phyloP scores from a whole-genome alignment of 2,329 filamentous ascomycete genomes.

The Epichloe sp. region DNA sequence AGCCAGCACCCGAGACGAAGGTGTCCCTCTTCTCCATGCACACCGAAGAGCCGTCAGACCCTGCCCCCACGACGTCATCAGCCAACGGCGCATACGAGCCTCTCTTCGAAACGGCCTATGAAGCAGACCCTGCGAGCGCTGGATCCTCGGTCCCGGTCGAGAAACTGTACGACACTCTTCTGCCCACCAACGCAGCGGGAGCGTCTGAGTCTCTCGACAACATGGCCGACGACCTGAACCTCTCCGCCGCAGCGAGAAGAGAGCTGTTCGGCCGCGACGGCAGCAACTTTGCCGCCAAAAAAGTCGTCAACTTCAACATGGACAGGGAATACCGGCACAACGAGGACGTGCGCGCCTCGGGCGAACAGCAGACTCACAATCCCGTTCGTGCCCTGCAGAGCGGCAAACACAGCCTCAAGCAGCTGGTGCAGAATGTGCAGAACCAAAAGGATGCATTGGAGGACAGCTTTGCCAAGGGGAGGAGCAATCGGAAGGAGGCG shows the following conservation, averaged over 20 bases:
- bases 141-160: constrained; percentile 4
- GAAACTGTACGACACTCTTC: constrained; percentile 11
- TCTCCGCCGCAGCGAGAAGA: constrained; percentile 62
- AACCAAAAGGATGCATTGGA: constrained; percentile 79
- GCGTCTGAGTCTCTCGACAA: constrained; percentile 46
- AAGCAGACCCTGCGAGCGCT: background rate
- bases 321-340: constrained; percentile 80
- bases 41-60: constrained; percentile 22
- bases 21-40: constrained; percentile 58
- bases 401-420: constrained; percentile 71
- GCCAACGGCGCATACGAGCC: constrained; percentile 33
- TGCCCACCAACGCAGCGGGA: constrained; percentile 16
- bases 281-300: constrained; percentile 28
- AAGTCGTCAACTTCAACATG: constrained; percentile 77
- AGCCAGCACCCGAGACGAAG: constrained; percentile 31
- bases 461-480: constrained; percentile 77
- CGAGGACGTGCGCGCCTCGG: constrained; percentile 56
- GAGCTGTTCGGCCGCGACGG: constrained; percentile 70
- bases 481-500: constrained; percentile 68
- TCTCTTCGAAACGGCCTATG: constrained; percentile 29
- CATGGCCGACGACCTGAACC: constrained; percentile 65
- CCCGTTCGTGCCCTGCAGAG: constrained; percentile 76
- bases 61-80: constrained; percentile 9
- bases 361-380: constrained; percentile 63
- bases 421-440: constrained; percentile 72